A percentile compares a stretch with the other conserved stretches of the same genome.
phyloP scores from a whole-genome alignment of 164 flowering plant genomes.

The Piper longum region DNA sequence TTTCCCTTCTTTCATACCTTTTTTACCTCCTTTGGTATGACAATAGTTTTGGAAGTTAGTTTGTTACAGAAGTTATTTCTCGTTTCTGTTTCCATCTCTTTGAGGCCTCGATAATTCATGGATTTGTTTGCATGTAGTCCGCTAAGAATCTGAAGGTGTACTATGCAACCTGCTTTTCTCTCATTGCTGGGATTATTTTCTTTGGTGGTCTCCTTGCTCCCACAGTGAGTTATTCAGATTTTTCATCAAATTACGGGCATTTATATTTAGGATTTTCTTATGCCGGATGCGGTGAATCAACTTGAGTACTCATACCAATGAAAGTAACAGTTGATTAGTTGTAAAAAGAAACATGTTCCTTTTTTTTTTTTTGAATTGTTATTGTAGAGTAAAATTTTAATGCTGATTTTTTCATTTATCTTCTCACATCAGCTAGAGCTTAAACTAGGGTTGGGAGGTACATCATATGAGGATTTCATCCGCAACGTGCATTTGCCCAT shows the following conservation, averaged over 20 bases:
- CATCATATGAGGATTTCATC: conserved; percentile 87
- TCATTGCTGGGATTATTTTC: conserved; percentile 71
- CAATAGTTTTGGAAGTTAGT: neutral
- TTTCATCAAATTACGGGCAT: too few species aligned
- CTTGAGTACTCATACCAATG: neutral
- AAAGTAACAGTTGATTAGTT: neutral
- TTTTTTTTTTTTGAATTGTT: neutral
- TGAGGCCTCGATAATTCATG: neutral
- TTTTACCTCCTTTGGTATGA: conserved; percentile 89
- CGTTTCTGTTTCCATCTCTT: neutral
- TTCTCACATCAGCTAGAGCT: conserved; percentile 53
- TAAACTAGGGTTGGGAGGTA: conserved; percentile 87
- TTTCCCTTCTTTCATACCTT: conserved; percentile 94
- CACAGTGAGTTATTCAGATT: conserved; percentile 36
- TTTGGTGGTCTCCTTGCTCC: conserved; percentile 98
- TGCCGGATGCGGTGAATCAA: neutral
- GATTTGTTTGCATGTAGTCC: conserved; percentile 23
- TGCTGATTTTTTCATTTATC: conserved; percentile 5
- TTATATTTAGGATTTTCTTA: too few species aligned
- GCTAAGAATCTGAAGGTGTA: conserved; percentile 68
- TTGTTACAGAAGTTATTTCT: neutral
- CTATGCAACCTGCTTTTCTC: conserved; percentile 74
- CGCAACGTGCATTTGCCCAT: conserved; percentile 73
- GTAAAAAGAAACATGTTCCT: neutral
- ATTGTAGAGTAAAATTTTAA: neutral